Base-by-base conservation (phyloP, 2,329 filamentous ascomycete species). In the Tricladium varicosporioides region DNA sequence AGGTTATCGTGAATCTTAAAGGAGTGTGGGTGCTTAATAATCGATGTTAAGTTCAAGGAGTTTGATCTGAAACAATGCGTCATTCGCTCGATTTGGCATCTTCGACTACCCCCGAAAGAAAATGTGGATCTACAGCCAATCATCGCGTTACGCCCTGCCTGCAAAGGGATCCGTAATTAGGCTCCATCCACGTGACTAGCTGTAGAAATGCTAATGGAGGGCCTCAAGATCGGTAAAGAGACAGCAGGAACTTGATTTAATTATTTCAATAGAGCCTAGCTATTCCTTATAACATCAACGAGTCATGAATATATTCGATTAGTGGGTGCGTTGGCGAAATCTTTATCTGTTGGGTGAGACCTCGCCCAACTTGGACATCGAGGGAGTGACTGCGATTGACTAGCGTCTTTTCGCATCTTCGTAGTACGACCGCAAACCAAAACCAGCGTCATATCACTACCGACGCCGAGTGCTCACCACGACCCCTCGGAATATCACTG, bases 41-140 rank as follows among this genome's bases (percentile, higher is more conserved):
- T 49, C 15, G 22, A 40, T 50, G 42, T 46, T 48, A 51, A 48
- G 40, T 48, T 56, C 43, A 51, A 19, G 42, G 50, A 46, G 45
- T 18, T 10, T 10, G 16, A 46, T 15, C 15, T 22, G 43, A 46
- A 46, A 22, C 43, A 7, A 47, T 14, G 5, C 8, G 2, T 5
- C 19, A 9, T 33, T 46, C 51, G 18, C 54, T 40, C 51, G 36
- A 11, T 40, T 11, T 10, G 22, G 22, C 22, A 27, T 10, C 36
- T 11, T 4, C 4, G 3, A 5, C 5, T 10, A 40, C n/a, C 36
- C 11, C 10, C 9, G 36, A n/a, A 40, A n/a, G 11, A 2, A 40
- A 40, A 40, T 13, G 36, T 11, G n/a, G 36, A 40, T 40, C 22
- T 27, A 3, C 22, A 40, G 9, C 36, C 36, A 40, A 40, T 40